Evolutionary conservation across 2,329 filamentous ascomycete genomes (phyloP).

Genomic region (Fusarium brachygibbosum): DNA sequence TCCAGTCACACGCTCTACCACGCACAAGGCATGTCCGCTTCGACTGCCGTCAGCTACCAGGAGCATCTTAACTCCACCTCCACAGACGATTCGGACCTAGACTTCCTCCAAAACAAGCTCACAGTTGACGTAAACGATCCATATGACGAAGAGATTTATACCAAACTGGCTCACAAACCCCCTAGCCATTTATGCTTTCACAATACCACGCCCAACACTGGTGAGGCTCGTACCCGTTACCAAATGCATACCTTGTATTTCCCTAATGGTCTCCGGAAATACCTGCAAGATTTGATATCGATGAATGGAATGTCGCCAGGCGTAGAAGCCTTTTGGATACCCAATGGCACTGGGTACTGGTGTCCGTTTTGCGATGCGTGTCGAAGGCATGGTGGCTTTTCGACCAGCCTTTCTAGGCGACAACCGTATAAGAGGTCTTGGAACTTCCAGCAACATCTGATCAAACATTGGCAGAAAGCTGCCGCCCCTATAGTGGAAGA

Average conservation of each 20-base stretch:
- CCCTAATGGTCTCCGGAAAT: background rate
- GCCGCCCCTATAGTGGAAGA: too few relatives aligned
- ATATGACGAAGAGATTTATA: background rate
- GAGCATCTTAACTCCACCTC: too few relatives aligned
- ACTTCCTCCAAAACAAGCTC: too few relatives aligned
- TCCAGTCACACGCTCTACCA: too few relatives aligned
- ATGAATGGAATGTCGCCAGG: background rate
- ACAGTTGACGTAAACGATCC: too few relatives aligned
- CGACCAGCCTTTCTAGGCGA: rapidly evolving
- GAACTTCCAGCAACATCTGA: background rate
- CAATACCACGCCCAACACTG: background rate
- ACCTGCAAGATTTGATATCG: background rate
- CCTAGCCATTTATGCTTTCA: background rate
- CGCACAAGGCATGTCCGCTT: background rate
- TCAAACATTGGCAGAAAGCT: background rate
- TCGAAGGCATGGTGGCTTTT: background rate
- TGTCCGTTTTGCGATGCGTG: background rate
- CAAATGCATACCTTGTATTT: background rate
- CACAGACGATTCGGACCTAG: too few relatives aligned
- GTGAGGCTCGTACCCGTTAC: background rate
- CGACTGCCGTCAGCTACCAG: too few relatives aligned
- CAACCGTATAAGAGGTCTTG: background rate
- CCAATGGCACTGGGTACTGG: background rate
- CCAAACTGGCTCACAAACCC: background rate
- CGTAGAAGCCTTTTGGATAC: background rate